phyloP scores from a whole-genome alignment of 2,329 filamentous ascomycete species.

The Trichoderma polysporum region DNA sequence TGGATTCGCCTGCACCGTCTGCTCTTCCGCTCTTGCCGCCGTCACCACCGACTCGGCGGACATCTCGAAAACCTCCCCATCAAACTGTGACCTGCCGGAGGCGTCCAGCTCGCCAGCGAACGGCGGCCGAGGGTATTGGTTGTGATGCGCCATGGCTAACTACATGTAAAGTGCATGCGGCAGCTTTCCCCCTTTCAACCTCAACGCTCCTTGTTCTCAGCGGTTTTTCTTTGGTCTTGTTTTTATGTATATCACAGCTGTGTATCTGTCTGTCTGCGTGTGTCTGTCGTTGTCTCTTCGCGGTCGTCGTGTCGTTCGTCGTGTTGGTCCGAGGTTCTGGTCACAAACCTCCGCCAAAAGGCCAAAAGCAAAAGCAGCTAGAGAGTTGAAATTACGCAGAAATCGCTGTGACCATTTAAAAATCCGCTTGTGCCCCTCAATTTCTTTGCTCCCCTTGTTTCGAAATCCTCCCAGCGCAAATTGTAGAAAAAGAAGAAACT shows the following conservation, averaged over 20 bases:
- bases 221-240: too few species aligned
- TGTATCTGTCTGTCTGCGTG: too few species aligned
- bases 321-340: not conserved
- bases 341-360: not conserved
- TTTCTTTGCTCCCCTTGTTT: too few species aligned
- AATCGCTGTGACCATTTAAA: not conserved
- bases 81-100: constrained; percentile 23
- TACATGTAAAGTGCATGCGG: not conserved
- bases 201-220: too few species aligned
- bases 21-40: constrained; percentile 3
- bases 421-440: too few species aligned
- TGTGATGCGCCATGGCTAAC: constrained; percentile 23
- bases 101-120: constrained; percentile 37
- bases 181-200: not conserved
- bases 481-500: too few species aligned
- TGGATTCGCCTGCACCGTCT: constrained; percentile 28
- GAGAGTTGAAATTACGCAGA: not conserved
- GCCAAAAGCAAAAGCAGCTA: not conserved
- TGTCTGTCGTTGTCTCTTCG: not conserved
- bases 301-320: not conserved
- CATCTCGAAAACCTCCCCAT: constrained; percentile 35
- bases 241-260: not conserved
- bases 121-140: constrained; percentile 26
- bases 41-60: constrained; percentile 29
- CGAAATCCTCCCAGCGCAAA: not conserved